A percentile compares a stretch with the other conserved stretches of the same genome.
phyloP scores from a whole-genome alignment of 352 stramenopile genomes.

The Pythium diclinum region DNA sequence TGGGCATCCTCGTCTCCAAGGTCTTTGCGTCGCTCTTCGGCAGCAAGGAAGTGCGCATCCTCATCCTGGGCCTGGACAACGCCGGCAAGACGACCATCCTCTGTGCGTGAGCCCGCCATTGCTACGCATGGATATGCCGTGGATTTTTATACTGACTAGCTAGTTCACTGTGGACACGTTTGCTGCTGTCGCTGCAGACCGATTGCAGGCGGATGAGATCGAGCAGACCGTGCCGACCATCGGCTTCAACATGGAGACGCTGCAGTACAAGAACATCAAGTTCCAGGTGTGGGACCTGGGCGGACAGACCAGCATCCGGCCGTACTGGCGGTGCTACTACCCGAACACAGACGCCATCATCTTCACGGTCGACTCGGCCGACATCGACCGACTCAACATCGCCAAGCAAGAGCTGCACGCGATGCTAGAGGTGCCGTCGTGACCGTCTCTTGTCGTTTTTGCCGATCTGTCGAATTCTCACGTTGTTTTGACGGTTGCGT shows the following conservation, averaged over 20 bases:
- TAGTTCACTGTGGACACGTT: not conserved
- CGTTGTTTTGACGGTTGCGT: constrained; percentile 1
- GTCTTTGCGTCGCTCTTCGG: constrained; percentile 98
- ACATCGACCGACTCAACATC: constrained; percentile 96
- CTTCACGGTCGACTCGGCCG: constrained; percentile 95
- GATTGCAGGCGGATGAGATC: constrained; percentile 90
- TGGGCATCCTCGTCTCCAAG: constrained; percentile 98
- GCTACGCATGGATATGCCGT: not conserved
- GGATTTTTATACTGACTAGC: not conserved
- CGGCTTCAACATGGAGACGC: constrained; percentile 95
- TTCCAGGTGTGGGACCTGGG: constrained; percentile 99
- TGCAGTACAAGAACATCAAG: constrained; percentile 93
- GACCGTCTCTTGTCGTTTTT: not conserved
- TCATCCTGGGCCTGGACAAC: constrained; percentile 99
- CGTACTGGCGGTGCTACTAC: constrained; percentile 99
- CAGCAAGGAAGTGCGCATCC: constrained; percentile 98
- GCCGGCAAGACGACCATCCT: constrained; percentile 99
- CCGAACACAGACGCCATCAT: constrained; percentile 98
- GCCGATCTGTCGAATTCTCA: not conserved
- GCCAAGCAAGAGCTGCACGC: constrained; percentile 97
- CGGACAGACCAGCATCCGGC: constrained; percentile 99
- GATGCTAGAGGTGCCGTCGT: constrained; percentile 91
- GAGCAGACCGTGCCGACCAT: constrained; percentile 99
- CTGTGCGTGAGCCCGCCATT: constrained; percentile 58
- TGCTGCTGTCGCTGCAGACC: constrained; percentile 38